Conservation (phyloP, 495 filamentous ascomycete species). For the Tuber umbilicatum region DNA sequence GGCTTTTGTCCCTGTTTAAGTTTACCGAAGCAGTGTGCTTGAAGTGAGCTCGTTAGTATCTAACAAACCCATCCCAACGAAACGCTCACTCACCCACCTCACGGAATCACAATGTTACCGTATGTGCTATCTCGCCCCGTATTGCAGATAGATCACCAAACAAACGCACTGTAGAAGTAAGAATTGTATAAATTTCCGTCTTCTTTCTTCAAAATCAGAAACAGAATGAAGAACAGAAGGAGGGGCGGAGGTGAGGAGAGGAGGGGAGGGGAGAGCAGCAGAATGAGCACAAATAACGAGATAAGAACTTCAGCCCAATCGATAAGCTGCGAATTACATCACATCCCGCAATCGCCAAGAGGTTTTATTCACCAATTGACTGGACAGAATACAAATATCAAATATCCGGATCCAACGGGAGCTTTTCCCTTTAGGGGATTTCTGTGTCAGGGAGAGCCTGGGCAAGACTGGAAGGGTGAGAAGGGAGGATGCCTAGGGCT, state of each 20-base stretch:
- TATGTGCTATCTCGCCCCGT: background rate
- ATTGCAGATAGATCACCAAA: background rate
- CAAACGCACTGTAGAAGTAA: background rate
- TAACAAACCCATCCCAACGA: background rate
- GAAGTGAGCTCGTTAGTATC: background rate
- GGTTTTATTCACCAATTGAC: background rate
- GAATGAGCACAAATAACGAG: constrained; percentile 19
- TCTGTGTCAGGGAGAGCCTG: too few relatives aligned
- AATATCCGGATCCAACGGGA: background rate
- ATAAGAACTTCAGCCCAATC: constrained; percentile 18
- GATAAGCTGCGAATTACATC: constrained; percentile 20
- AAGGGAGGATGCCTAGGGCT: too few relatives aligned
- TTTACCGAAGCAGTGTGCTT: constrained; percentile 7
- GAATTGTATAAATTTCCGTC: background rate
- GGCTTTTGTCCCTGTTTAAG: constrained; percentile 35
- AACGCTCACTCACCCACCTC: background rate
- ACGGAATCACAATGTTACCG: too few relatives aligned
- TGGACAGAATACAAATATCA: background rate
- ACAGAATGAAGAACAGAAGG: background rate
- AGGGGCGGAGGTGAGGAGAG: background rate
- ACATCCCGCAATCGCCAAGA: background rate
- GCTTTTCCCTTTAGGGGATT: background rate
- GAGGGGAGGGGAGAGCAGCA: background rate
- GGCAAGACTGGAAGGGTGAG: too few relatives aligned
- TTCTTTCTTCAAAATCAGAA: background rate